Evolutionary conservation across 768 basidiomycete species (phyloP), one percentile per base, ranked within the genome.

Genomic region (Russula lepida): DNA sequence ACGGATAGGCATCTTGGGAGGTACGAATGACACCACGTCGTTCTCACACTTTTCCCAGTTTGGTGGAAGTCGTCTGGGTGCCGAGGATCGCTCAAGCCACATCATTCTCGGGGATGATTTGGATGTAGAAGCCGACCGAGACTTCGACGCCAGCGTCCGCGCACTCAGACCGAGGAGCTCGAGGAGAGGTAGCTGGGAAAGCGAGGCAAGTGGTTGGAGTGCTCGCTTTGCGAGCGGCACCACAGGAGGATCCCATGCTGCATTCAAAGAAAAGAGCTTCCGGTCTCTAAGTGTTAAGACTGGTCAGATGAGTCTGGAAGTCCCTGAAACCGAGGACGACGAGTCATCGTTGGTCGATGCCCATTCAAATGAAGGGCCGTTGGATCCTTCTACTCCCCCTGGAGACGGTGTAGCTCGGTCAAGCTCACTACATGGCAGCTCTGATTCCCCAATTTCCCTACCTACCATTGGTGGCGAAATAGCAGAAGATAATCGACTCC

Each of bases 161-260:
- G 95, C 94, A n/a, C 75, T 97, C 67, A 76, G 93, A 62, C 90
- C 91, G 1, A 77, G 93, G 59, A 90, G 89, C 73, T 90, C 89
- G 9, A 79, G 92, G 67, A 78, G 91, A 67, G 88, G 89, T 0
- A 95, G 92, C 68, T 95, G 93, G 89, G 95, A 90, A 67, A 94
- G 92, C 68, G 88, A 88, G 69, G 86, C 82, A 27, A 93, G 89
- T 66, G 81, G 87, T 46, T 95, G 92, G 92, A 92, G 90, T 70
- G 91, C 92, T 6, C 76, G 79, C 63, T 73, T 88, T 32, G 81
- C 81, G 47, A 73, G 71, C 21, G 74, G 77, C 8, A 79, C 78
- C 25, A 75, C 79, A 6, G 73, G 80, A 1, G 67, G 46, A 69
- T 28, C 64, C 4, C 35, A 51, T 21, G 44, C 52, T 4, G 47